Evolutionary conservation across 495 filamentous ascomycete genomes (phyloP).

Genomic region (Penicillium ucsense): DNA sequence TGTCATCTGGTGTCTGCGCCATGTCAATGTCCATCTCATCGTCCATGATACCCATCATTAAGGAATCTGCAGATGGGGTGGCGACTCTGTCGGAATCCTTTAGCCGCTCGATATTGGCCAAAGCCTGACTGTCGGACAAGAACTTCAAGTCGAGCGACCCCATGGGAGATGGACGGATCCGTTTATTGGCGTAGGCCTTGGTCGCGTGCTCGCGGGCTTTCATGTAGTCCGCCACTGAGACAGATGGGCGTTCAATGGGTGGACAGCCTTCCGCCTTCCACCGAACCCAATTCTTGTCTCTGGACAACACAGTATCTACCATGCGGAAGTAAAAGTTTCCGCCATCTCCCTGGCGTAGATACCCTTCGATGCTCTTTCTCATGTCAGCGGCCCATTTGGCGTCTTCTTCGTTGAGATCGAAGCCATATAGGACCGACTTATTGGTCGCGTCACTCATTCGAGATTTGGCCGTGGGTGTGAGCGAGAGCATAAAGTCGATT

Average conservation of each 20-base stretch:
- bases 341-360: constrained; percentile 57
- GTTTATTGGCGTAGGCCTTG: constrained; percentile 56
- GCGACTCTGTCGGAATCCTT: constrained; percentile 44
- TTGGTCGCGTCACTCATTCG: constrained; percentile 65
- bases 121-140: constrained; percentile 51
- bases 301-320: constrained; percentile 86
- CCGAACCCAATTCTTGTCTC: constrained; percentile 96
- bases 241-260: constrained; percentile 62
- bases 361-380: constrained; percentile 62
- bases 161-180: constrained; percentile 54
- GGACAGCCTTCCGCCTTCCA: constrained; percentile 96
- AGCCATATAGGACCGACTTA: constrained; percentile 77
- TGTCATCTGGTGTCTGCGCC: constrained; percentile 60
- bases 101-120: constrained; percentile 46
- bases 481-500: constrained; percentile 82
- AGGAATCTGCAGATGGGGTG: constrained; percentile 45
- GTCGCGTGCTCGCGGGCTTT: constrained; percentile 53
- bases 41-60: constrained; percentile 52
- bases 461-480: constrained; percentile 72
- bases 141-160: constrained; percentile 68
- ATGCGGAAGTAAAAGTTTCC: constrained; percentile 92
- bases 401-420: constrained; percentile 71
- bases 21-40: constrained; percentile 79
- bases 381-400: constrained; percentile 71
- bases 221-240: constrained; percentile 55